A percentile compares a stretch with the other conserved stretches of the same genome.
These are phyloP conservation scores for Scutellaria minor DNA, from an alignment of 257 asterid genomes.

Conservation along the genomic window DNA sequence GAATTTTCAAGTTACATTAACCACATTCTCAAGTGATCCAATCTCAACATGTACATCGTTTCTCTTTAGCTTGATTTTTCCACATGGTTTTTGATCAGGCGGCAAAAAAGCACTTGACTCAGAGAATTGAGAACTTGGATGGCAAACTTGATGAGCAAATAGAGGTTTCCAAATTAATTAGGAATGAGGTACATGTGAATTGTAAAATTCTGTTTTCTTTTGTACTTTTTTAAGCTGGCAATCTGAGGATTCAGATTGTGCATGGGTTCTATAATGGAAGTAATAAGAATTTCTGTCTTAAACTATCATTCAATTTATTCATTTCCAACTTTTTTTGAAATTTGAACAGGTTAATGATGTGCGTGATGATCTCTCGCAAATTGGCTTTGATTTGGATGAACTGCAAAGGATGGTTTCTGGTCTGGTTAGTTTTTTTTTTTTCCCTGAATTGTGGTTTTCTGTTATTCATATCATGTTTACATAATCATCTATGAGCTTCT, in stretches of 20 bases:
- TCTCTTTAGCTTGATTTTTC: conserved; percentile 21
- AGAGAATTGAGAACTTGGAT: conserved; percentile 90
- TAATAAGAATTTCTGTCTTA: background rate
- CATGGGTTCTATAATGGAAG: conserved; percentile 10
- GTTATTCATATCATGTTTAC: background rate
- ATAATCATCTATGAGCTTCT: conserved; percentile 4
- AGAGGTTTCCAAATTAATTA: conserved; percentile 74
- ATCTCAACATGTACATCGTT: conserved; percentile 9
- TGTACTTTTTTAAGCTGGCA: conserved; percentile 4
- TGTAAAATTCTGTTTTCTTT: background rate
- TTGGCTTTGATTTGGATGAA: conserved; percentile 58
- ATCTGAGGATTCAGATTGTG: conserved; percentile 15
- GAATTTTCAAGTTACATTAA: background rate
- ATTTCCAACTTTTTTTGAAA: conserved; percentile 12
- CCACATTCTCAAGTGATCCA: background rate
- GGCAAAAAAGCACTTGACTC: conserved; percentile 88
- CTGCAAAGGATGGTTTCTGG: conserved; percentile 67
- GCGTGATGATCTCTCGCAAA: conserved; percentile 67
- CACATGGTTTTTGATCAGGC: conserved; percentile 51
- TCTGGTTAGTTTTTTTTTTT: conserved; percentile 55
- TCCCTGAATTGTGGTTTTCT: background rate
- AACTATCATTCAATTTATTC: conserved; percentile 22
- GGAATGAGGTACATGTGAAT: conserved; percentile 58
- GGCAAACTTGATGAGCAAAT: conserved; percentile 91
- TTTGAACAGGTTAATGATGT: conserved; percentile 63